A percentile compares a stretch with the other conserved stretches of the same genome.
Evolutionary conservation across 768 basidiomycete genomes (phyloP).

Genomic region (Trametes cingulata): DNA sequence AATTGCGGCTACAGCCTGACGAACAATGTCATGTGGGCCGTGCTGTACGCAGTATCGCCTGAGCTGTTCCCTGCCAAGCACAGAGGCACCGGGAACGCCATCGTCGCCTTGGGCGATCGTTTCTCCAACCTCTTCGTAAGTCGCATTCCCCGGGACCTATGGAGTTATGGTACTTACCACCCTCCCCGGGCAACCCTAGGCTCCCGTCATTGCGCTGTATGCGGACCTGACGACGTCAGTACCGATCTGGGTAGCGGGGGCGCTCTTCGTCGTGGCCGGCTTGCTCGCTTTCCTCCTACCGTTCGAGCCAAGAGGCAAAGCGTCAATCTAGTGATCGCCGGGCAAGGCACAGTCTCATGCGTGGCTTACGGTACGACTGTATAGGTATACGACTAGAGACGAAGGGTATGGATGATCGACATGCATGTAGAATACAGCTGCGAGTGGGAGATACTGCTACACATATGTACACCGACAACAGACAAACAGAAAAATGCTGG

Average conservation of each 20-base stretch:
- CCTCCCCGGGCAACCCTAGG: constrained; percentile 27
- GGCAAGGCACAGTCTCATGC: no score
- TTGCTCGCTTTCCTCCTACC: constrained; percentile 50
- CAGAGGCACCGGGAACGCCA: constrained; percentile 53
- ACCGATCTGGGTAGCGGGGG: constrained; percentile 59
- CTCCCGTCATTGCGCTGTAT: constrained; percentile 51
- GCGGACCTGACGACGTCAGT: constrained; percentile 46
- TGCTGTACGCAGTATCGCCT: constrained; percentile 41
- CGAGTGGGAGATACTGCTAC: background rate
- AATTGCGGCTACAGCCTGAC: constrained; percentile 57
- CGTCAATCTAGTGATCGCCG: constrained; percentile 22
- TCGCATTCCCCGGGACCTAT: no score
- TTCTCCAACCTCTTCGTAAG: constrained; percentile 57
- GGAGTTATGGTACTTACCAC: background rate
- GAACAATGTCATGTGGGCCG: constrained; percentile 55
- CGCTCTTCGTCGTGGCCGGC: constrained; percentile 52
- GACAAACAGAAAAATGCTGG: background rate
- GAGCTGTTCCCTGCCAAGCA: constrained; percentile 54
- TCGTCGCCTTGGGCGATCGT: constrained; percentile 49
- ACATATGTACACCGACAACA: background rate
- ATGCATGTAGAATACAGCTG: background rate
- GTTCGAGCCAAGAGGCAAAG: constrained; percentile 45
- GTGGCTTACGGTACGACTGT: no score
- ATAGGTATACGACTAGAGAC: no score
- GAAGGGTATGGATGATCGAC: background rate